Evolutionary conservation across 345 rosid species (phyloP).

Genomic region (Lagerstroemia speciosa): DNA sequence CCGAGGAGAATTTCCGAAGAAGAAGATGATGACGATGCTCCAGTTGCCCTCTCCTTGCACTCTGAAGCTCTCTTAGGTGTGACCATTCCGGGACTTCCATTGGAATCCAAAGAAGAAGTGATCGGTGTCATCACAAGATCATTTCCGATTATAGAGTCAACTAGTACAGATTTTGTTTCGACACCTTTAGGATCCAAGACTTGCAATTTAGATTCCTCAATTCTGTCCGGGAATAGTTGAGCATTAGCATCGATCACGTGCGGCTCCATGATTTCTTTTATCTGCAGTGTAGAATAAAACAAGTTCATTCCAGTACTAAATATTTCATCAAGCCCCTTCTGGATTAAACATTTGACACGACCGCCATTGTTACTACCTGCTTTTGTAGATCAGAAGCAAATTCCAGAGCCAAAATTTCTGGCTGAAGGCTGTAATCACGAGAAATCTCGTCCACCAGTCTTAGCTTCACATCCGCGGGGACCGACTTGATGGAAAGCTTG

Average conservation of each 20-base stretch:
- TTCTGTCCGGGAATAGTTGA: not conserved
- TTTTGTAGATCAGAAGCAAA: constrained; percentile 35
- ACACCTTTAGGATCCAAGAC: constrained; percentile 10
- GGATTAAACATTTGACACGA: not conserved
- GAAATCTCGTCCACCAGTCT: constrained; percentile 47
- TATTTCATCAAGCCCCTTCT: not conserved
- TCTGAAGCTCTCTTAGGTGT: constrained; percentile 2
- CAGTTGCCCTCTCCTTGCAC: constrained; percentile 7
- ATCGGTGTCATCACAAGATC: constrained; percentile 3
- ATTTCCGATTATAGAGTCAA: constrained; percentile 11
- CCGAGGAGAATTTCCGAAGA: constrained; percentile 29
- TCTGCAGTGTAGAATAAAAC: constrained; percentile 9
- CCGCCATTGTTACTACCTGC: constrained; percentile 18
- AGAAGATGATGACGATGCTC: constrained; percentile 24
- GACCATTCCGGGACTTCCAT: constrained; percentile 9
- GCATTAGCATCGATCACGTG: constrained; percentile 5
- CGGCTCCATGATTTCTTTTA: constrained; percentile 10
- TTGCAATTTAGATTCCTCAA: constrained; percentile 7
- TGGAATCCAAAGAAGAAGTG: constrained; percentile 11
- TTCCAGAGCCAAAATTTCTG: constrained; percentile 46
- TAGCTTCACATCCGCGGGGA: constrained; percentile 42
- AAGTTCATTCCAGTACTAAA: not conserved
- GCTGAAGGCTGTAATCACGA: constrained; percentile 27
- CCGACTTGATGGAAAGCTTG: constrained; percentile 29
- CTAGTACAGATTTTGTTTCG: constrained; percentile 8